These are phyloP conservation scores for Boeremia exigua DNA, from an alignment of 2,329 filamentous ascomycete species.

Conservation along the genomic window DNA sequence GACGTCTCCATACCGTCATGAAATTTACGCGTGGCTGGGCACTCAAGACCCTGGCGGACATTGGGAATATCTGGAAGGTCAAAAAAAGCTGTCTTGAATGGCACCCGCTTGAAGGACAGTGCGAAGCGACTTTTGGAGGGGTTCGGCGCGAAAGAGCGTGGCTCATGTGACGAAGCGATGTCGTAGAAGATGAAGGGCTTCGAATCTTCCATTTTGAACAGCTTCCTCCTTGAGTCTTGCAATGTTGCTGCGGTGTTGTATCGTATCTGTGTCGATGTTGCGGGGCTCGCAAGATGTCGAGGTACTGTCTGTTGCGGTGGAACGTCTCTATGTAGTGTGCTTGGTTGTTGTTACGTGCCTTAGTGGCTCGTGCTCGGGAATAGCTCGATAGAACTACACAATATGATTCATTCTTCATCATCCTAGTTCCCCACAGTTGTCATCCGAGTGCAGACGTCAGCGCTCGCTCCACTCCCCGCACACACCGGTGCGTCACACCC, in stretches of 20 bases:
- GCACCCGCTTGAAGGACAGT: slow-evolving; percentile 57
- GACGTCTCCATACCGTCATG: slow-evolving; percentile 50
- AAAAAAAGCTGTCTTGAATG: slow-evolving; percentile 61
- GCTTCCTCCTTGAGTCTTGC: background rate
- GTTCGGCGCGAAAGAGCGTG: slow-evolving; percentile 56
- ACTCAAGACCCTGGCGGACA: slow-evolving; percentile 47
- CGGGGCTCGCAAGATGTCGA: background rate
- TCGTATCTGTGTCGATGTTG: background rate
- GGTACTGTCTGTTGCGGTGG: too few species aligned
- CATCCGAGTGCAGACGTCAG: too few species aligned
- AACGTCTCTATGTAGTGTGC: too few species aligned
- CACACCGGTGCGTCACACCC: too few species aligned
- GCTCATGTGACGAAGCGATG: slow-evolving; percentile 50
- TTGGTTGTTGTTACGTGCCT: too few species aligned
- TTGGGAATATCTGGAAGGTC: slow-evolving; percentile 57
- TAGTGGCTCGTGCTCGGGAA: too few species aligned
- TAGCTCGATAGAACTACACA: too few species aligned
- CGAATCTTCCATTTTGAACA: slow-evolving; percentile 4
- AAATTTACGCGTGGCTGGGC: slow-evolving; percentile 60
- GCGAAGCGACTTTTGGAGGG: slow-evolving; percentile 59
- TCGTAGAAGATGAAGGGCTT: slow-evolving; percentile 52
- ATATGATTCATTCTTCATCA: too few species aligned
- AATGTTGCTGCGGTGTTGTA: background rate
- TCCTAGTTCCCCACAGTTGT: too few species aligned
- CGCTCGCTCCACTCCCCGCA: too few species aligned